These are phyloP conservation scores for Geopyxis carbonaria DNA, from an alignment of 495 filamentous ascomycete species.

Conservation along the genomic window DNA sequence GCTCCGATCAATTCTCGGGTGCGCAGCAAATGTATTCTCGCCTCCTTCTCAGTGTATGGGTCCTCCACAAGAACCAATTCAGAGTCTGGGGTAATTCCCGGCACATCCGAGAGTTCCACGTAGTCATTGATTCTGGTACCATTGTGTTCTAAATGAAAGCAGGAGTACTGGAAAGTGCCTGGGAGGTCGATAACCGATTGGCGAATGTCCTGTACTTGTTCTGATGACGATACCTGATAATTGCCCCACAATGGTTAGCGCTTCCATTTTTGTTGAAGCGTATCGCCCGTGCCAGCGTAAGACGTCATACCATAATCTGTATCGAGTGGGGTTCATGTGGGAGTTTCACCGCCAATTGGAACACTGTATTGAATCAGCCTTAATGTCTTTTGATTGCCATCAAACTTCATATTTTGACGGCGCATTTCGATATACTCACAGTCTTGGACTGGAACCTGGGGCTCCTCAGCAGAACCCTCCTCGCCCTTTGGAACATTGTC, in stretches of 20 bases:
- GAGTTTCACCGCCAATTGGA: constrained; percentile 65
- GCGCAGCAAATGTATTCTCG: constrained; percentile 79
- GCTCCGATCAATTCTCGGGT: constrained; percentile 86
- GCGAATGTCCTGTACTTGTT: constrained; percentile 93
- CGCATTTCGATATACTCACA: constrained; percentile 16
- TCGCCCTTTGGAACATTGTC: constrained; percentile 3
- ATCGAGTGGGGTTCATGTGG: constrained; percentile 65
- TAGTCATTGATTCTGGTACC: constrained; percentile 85
- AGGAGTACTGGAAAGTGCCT: constrained; percentile 89
- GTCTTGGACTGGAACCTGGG: constrained; percentile 14
- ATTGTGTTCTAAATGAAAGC: constrained; percentile 89
- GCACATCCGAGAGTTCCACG: constrained; percentile 76
- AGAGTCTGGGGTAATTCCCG: constrained; percentile 54
- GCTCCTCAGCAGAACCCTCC: constrained; percentile 8
- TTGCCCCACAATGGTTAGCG: not conserved
- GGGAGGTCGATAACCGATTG: constrained; percentile 91
- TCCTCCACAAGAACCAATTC: constrained; percentile 76
- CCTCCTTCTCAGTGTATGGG: constrained; percentile 96
- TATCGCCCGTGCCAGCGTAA: not conserved
- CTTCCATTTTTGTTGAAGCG: constrained; percentile 16
- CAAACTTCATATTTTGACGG: constrained; percentile 4
- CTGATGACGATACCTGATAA: constrained; percentile 69
- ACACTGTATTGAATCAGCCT: constrained; percentile 31
- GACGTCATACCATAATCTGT: constrained; percentile 56
- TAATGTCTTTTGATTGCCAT: not conserved